These are phyloP conservation scores for Trichocomaceae sp. DNA, from an alignment of 2,329 filamentous ascomycete genomes.

Conservation along the genomic window DNA sequence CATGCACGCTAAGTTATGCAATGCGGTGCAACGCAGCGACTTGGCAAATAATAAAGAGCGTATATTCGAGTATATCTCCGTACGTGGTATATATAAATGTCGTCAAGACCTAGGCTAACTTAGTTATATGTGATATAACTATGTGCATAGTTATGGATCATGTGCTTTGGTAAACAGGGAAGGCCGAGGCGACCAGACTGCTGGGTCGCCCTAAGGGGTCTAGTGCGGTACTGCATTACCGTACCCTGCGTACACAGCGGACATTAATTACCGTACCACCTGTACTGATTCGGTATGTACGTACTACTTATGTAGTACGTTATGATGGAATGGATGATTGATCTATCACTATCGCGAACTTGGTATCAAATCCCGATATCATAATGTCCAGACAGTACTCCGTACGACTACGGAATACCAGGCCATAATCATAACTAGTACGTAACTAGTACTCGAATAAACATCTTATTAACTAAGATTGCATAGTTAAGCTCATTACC, in stretches of 20 bases:
- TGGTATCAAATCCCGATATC: background rate
- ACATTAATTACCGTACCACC: background rate
- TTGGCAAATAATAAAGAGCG: background rate
- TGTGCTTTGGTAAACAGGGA: background rate
- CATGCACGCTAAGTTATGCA: background rate
- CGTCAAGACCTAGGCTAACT: too few species aligned
- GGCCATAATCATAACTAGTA: too few species aligned
- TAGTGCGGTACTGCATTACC: background rate
- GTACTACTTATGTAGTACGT: too few species aligned
- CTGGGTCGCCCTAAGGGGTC: background rate
- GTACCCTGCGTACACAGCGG: background rate
- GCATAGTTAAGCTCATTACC: background rate
- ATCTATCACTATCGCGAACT: background rate
- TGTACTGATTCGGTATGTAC: background rate
- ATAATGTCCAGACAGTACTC: too few species aligned
- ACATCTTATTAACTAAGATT: too few species aligned
- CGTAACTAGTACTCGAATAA: too few species aligned
- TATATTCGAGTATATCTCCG: background rate
- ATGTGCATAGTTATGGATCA: background rate
- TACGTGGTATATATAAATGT: background rate
- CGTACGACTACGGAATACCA: too few species aligned
- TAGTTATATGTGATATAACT: background rate
- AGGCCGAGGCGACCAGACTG: background rate
- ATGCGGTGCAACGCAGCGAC: background rate
- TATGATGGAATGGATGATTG: too few species aligned